Evolutionary conservation across 106 monocot species (phyloP).

Genomic region (Vanilla planifolia): DNA sequence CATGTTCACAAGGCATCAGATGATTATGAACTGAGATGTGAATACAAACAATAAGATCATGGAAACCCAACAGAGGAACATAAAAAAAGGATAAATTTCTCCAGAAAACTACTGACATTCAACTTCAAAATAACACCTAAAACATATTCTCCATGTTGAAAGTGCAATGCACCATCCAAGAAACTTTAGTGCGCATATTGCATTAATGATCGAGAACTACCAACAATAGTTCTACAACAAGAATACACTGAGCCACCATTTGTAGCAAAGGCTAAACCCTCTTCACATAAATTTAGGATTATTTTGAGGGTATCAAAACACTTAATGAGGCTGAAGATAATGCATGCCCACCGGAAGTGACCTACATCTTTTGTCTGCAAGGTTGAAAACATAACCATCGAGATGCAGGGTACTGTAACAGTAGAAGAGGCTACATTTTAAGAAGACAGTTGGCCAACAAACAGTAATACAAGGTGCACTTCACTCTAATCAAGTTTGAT

Average conservation of each 20-base stretch:
- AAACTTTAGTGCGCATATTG: too few species aligned
- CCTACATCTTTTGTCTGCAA: background rate
- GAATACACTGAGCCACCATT: background rate
- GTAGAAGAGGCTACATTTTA: background rate
- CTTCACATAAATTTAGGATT: too few species aligned
- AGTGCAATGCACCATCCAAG: background rate
- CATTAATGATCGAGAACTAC: too few species aligned
- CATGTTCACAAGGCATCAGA: background rate
- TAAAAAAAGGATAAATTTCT: background rate
- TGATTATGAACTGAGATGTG: background rate
- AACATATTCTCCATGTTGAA: background rate
- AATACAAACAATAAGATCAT: background rate
- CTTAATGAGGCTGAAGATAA: background rate
- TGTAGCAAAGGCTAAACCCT: too few species aligned
- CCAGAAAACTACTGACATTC: background rate
- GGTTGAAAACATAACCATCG: background rate
- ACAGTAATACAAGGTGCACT: background rate
- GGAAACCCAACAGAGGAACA: background rate
- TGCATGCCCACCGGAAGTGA: background rate
- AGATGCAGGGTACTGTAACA: background rate
- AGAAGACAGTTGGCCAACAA: background rate
- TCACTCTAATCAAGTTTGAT: background rate
- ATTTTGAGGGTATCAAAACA: background rate
- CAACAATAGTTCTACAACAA: too few species aligned
- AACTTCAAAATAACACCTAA: background rate